phyloP scores from a whole-genome alignment of 192 early-diverging fungal species.

The Chytriomyces sp. region DNA sequence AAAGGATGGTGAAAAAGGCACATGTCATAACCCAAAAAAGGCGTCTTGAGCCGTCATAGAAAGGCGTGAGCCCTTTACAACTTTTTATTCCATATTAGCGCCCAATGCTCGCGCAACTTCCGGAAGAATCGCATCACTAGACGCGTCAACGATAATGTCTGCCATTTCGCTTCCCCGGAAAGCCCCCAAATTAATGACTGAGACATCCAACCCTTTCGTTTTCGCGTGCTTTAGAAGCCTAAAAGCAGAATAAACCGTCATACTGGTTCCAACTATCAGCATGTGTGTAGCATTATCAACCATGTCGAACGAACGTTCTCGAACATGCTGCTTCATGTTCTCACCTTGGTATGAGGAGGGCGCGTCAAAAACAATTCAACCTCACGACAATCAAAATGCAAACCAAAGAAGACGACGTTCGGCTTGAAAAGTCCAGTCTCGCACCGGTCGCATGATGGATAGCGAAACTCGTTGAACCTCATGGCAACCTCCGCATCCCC shows the following conservation, averaged over 20 bases:
- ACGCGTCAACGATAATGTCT: constrained; percentile 47
- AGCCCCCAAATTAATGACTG: constrained; percentile 73
- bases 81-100: background rate
- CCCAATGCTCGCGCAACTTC: background rate
- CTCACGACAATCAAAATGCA: constrained; percentile 2
- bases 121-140: constrained; percentile 17
- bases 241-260: constrained; percentile 83
- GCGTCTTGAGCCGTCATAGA: too few relatives aligned
- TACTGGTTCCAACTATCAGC: constrained; percentile 78
- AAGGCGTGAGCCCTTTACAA: too few relatives aligned
- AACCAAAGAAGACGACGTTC: constrained; percentile 30
- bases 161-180: constrained; percentile 73
- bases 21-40: too few relatives aligned
- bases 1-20: too few relatives aligned
- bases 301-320: constrained; percentile 56
- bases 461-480: constrained; percentile 68
- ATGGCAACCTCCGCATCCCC: constrained; percentile 70
- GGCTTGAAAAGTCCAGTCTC: constrained; percentile 56
- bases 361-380: constrained; percentile 33
- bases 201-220: constrained; percentile 61
- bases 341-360: constrained; percentile 94
- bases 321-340: constrained; percentile 64
- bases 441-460: constrained; percentile 73
- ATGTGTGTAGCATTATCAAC: constrained; percentile 64
- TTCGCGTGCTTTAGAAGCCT: constrained; percentile 71